Evolutionary conservation across 371 early-diverging fungal genomes (phyloP).

Genomic region (Mucor racemosus): DNA sequence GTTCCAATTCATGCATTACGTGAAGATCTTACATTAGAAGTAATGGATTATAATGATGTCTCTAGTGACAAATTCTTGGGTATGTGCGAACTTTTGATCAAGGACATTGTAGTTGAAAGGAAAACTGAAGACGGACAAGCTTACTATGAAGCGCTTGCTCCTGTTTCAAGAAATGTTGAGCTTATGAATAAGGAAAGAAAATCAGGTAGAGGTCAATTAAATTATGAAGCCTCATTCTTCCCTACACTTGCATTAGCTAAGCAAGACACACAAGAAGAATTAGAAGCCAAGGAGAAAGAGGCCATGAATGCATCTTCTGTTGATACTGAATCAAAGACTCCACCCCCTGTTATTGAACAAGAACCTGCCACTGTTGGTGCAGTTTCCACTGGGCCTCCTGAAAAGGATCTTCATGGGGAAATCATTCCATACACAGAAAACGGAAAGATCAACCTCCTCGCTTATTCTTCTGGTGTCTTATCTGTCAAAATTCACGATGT

Average conservation of each 20-base stretch:
- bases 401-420: constrained; percentile 39
- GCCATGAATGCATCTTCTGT: not conserved
- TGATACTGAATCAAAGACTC: constrained; percentile 14
- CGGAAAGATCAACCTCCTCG: constrained; percentile 23
- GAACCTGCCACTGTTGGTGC: constrained; percentile 4
- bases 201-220: constrained; percentile 59
- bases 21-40: constrained; percentile 69
- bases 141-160: constrained; percentile 36
- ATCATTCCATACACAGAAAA: constrained; percentile 27
- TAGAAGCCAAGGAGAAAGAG: constrained; percentile 8
- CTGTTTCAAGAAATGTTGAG: constrained; percentile 51
- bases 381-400: constrained; percentile 9
- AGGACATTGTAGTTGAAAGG: constrained; percentile 28
- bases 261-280: constrained; percentile 31
- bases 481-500: constrained; percentile 36
- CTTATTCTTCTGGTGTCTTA: constrained; percentile 36
- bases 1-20: constrained; percentile 65
- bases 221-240: constrained; percentile 66
- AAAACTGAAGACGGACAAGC: constrained; percentile 26
- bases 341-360: not conserved
- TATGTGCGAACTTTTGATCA: constrained; percentile 38
- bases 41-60: constrained; percentile 72
- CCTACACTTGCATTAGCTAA: constrained; percentile 65
- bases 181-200: constrained; percentile 60
- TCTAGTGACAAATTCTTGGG: constrained; percentile 68